Evolutionary conservation across 192 early-diverging fungal species (phyloP), one percentile per base, ranked within the genome.

Genomic region (Cetraspora pellucida): DNA sequence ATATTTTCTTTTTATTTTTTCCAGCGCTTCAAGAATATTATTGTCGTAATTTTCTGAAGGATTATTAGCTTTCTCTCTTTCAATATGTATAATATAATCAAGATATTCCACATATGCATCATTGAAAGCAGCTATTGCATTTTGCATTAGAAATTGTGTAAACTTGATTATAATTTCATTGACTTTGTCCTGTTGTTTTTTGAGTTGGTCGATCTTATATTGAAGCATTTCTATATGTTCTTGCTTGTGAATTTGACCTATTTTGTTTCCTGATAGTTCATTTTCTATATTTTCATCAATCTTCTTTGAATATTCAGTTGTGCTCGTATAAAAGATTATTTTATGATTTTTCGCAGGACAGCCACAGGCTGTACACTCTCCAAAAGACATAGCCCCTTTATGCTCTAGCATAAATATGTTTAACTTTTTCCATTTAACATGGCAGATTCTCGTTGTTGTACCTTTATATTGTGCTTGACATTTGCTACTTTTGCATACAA

Each of bases 91-190:
- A 21, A 77, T 64, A 79, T 45, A 49, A 74, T 82, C 59, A 54
- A 78, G 30, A 5, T 82, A 71, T 43, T 82, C 69, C 31, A 68
- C 57, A 77, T 71, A 55, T 68, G 59, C 47, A 76, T 82, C 74
- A 50, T 72, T 70, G 17, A 69, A 77, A 45, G 76, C 9, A 31
- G 68, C 54, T 43, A 77, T 70, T 43, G 81, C 68, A 43, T 73
- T 82, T 65, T 82, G 77, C 49, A 63, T 67, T 25, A 82, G 75
- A 47, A 82, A 82, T 45, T 78, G 65, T 31, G 66, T 75, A 68
- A 82, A 82, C 23, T 60, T 72, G 31, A 77, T 50, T 17, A 57
- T 71, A 44, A 74, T 75, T n/a, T 73, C 47, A 50, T 61, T 72
- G 45, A 82, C 79, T 19, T 31, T 21, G 13, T 68, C 47, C 31